phyloP scores from a whole-genome alignment of 2,329 filamentous ascomycete genomes.

The Xylaria sp. region DNA sequence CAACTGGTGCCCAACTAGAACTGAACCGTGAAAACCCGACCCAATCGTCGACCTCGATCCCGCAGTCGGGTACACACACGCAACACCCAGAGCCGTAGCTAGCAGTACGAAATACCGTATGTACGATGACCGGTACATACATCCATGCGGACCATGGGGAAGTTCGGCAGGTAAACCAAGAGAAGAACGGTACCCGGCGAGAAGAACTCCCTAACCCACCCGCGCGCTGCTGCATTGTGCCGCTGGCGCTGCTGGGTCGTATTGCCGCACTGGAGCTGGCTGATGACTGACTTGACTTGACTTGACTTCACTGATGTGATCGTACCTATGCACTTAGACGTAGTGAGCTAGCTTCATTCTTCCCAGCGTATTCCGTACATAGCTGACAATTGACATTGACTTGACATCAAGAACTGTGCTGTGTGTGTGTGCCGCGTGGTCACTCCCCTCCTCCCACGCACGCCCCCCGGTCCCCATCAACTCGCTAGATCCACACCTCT shows the following conservation, averaged over 20 bases:
- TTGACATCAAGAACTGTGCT: no score
- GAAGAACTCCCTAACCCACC: constrained; percentile 15
- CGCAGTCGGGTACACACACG: constrained; percentile 7
- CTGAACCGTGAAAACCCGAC: background rate
- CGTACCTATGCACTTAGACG: no score
- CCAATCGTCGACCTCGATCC: constrained; percentile 6
- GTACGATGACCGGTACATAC: background rate
- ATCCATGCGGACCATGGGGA: background rate
- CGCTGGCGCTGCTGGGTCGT: constrained; percentile 16
- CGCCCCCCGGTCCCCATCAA: no score
- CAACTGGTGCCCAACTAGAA: background rate
- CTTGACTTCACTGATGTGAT: no score
- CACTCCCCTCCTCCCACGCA: constrained; percentile 5
- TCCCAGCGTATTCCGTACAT: no score
- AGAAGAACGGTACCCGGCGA: background rate
- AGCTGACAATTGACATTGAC: no score
- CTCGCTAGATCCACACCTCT: no score
- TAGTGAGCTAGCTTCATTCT: no score
- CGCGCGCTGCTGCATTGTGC: constrained; percentile 14
- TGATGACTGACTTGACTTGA: constrained; percentile 9
- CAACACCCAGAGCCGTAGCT: background rate
- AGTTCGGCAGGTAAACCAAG: background rate
- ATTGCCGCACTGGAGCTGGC: constrained; percentile 6
- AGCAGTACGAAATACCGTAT: no score
- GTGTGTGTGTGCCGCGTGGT: constrained; percentile 3